Evolutionary conservation across 257 asterid species (phyloP), one percentile per base, ranked within the genome.

Genomic region (Plantago elongata): DNA sequence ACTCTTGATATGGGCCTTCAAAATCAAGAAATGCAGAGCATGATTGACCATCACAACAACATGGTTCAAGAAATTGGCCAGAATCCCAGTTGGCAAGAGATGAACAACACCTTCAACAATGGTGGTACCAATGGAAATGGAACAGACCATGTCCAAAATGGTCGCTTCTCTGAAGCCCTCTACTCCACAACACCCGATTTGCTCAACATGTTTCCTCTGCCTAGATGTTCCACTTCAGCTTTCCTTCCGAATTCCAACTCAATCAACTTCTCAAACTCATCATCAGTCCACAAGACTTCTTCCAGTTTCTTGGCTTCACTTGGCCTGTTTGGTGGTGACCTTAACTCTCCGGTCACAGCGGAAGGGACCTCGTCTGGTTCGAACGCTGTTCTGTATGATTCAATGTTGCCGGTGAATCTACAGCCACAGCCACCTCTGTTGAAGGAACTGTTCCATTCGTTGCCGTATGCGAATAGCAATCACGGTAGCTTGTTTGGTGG

Each of bases 371-470:
- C 78, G 2, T 49, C 54, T 7, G 51, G 14, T 0, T 60, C 82
- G 29, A 68, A 71, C 6, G 52, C 51, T 45, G 77, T 63, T 17
- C 73, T 72, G 3, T 92, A 78, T 55, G 99, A 92, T 60, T 89
- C 97, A 13, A 54, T 81, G 43, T 67, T 92, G 59, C 98, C 95
- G 17, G 61, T 88, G 69, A 84, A 76, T 61, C 86, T 86, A 3
- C 84, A 84, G 0, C 95, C 93, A 34, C 96, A 86, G 71, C 96
- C 97, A 6, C 95, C 97, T 7, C 61, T 84, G 63, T 16, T 86
- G 61, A 80, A 89, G 57, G 99, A 92, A 74, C 64, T 92, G 54
- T 81, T 92, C 44, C 90, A 86, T 22, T 72, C 95, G 61, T 60
- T 90, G 14, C 90, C 96, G 0, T 69, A 81, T 61, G 92, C 76